Base-by-base conservation (phyloP, 176 grass and related monocot genomes). In the Aegilops sharonensis region DNA sequence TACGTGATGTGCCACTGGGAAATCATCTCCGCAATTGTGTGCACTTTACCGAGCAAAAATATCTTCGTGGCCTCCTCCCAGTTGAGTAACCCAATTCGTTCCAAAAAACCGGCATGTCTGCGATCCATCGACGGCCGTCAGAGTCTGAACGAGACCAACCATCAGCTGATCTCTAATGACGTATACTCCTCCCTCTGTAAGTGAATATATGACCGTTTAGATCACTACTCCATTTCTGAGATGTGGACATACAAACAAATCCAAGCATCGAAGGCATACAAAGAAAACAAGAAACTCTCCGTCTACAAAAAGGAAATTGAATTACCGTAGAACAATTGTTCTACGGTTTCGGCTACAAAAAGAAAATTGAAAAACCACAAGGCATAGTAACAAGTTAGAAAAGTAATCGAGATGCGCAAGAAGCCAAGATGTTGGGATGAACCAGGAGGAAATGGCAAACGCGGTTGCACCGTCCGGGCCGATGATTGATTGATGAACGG, bases 41-140 rank as follows among this genome's bases (percentile, higher is more conserved):
- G 17, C 6, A 10, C 71, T 72, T 75, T 14, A 43, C 10, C 4
- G 18, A 34, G 20, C 47, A 81, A 77, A 85, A 85, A 85, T 69
- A 77, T 61, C 81, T 84, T 63, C 40, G 30, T 48, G 23, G 40
- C 20, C 23, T 20, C 43, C 43, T 47, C 11, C 40, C 9, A 42
- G 40, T 42, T 42, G 43, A 13, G 43, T 47, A 12, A 47, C 43
- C 11, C 43, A 29, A 17, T 75, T 65, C 14, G 39, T 48, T 84
- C 62, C 15, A 3, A 23, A 39, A 50, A 48, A 64, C 24, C 20
- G 5, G 63, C 63, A 34, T 34, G 63, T 12, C 23, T 10, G 1
- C 7, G 36, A 30, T 43, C 23, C 3, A 20, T 67, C 17, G 37
- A 9, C 6, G 36, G 24, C 25, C 5, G 39, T n/a, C 39, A 68